Percentiles rank a stretch among this genome's conserved stretches.
Evolutionary conservation across 2,329 filamentous ascomycete genomes (phyloP).

Genomic region (Cyphellophora europaea): DNA sequence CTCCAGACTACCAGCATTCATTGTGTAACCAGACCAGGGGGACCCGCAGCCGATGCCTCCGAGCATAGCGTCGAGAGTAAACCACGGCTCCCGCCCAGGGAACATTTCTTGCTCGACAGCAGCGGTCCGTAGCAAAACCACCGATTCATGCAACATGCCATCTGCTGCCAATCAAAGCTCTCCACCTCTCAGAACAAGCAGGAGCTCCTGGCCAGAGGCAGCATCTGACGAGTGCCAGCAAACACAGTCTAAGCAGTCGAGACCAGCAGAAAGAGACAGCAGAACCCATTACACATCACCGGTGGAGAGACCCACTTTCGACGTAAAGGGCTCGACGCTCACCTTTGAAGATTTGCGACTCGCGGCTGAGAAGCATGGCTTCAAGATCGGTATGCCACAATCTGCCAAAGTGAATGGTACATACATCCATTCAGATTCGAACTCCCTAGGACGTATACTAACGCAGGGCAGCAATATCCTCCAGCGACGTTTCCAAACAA

Average conservation of each 20-base stretch:
- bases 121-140: too few relatives aligned
- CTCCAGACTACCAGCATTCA: too few relatives aligned
- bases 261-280: slow-evolving; percentile 49
- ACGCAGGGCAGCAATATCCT: slow-evolving; percentile 23
- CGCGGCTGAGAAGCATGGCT: slow-evolving; percentile 22
- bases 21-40: too few relatives aligned
- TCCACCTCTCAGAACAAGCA: too few relatives aligned
- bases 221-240: too few relatives aligned
- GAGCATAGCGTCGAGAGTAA: too few relatives aligned
- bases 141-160: too few relatives aligned
- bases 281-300: slow-evolving; percentile 51
- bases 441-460: background rate
- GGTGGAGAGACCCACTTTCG: slow-evolving; percentile 53
- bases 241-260: slow-evolving; percentile 41
- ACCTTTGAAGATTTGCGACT: slow-evolving; percentile 40
- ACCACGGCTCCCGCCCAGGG: too few relatives aligned
- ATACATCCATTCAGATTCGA: slow-evolving; percentile 19
- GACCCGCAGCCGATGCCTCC: too few relatives aligned
- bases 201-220: too few relatives aligned
- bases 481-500: slow-evolving; percentile 21
- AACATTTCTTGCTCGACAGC: too few relatives aligned
- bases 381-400: slow-evolving; percentile 19
- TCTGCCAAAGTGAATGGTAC: slow-evolving; percentile 19
- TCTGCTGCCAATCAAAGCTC: too few relatives aligned
- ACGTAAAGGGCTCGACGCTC: slow-evolving; percentile 51